phyloP scores from a whole-genome alignment of 306 rosid genomes.

The Malus sieversii region DNA sequence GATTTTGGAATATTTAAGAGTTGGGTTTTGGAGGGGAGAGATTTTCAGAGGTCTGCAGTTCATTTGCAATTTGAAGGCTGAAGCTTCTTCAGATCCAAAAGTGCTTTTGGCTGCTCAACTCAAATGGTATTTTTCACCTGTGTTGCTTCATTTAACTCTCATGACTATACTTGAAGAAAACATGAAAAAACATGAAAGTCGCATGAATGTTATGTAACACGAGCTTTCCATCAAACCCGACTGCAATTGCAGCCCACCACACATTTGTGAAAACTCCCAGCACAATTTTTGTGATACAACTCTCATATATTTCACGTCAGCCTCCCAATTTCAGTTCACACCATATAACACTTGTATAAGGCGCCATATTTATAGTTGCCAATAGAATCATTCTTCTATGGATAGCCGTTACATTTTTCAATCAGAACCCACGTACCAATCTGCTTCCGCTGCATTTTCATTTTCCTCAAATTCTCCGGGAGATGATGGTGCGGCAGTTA shows the following conservation, averaged over 20 bases:
- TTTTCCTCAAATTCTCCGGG: slow-evolving; percentile 37
- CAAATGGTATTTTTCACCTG: slow-evolving; percentile 22
- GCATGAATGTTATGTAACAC: background rate
- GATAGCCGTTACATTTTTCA: slow-evolving; percentile 33
- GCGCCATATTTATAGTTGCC: slow-evolving; percentile 1
- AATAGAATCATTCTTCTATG: slow-evolving; percentile 15
- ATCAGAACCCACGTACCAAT: slow-evolving; percentile 27
- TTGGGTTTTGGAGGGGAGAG: background rate
- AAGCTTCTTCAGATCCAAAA: slow-evolving; percentile 16
- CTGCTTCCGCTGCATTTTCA: slow-evolving; percentile 30
- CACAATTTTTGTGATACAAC: slow-evolving; percentile 13
- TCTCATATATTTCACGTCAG: slow-evolving; percentile 11
- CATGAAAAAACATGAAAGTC: slow-evolving; percentile 16
- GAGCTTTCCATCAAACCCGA: background rate
- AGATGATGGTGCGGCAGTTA: slow-evolving; percentile 25
- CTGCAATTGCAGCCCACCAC: background rate
- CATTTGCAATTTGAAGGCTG: background rate
- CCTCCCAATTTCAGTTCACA: slow-evolving; percentile 13
- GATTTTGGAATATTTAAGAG: background rate
- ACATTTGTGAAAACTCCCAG: slow-evolving; percentile 7
- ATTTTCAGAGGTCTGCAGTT: background rate
- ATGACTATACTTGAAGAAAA: background rate
- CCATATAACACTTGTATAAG: background rate
- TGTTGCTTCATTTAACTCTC: slow-evolving; percentile 6
- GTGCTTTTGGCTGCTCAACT: slow-evolving; percentile 17